These are phyloP conservation scores for Liquidambar formosana DNA, from an alignment of 164 flowering plant genomes.

Conservation along the genomic window DNA sequence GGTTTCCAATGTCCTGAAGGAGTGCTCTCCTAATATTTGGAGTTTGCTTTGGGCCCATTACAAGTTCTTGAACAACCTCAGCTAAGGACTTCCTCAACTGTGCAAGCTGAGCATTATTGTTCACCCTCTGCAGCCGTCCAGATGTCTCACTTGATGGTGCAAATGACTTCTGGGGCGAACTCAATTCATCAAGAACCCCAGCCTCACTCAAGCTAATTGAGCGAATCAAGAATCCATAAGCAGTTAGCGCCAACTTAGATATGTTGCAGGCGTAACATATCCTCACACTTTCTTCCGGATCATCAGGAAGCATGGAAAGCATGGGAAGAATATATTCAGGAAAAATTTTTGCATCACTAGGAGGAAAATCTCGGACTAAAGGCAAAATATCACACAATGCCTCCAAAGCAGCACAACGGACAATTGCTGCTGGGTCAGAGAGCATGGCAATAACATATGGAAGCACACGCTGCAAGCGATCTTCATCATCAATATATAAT, in stretches of 20 bases:
- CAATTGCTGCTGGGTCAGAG: slow-evolving; percentile 93
- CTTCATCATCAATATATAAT: slow-evolving; percentile 88
- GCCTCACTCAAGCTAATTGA: slow-evolving; percentile 76
- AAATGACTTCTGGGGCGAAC: slow-evolving; percentile 37
- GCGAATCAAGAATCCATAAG: slow-evolving; percentile 79
- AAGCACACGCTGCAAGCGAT: slow-evolving; percentile 89
- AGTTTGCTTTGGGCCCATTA: slow-evolving; percentile 98
- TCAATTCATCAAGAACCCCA: slow-evolving; percentile 75
- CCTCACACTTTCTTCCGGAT: slow-evolving; percentile 97
- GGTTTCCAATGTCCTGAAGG: slow-evolving; percentile 73
- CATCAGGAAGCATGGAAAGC: slow-evolving; percentile 99
- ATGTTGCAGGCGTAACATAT: slow-evolving; percentile 91
- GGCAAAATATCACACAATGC: slow-evolving; percentile 88
- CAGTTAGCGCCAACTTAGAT: slow-evolving; percentile 85
- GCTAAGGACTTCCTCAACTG: slow-evolving; percentile 84
- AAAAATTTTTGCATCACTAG: slow-evolving; percentile 98
- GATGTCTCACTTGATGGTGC: slow-evolving; percentile 40
- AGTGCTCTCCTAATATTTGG: slow-evolving; percentile 95
- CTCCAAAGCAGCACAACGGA: slow-evolving; percentile 94
- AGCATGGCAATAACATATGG: slow-evolving; percentile 92
- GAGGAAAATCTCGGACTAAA: slow-evolving; percentile 90
- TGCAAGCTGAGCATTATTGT: slow-evolving; percentile 62
- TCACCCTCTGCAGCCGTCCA: slow-evolving; percentile 40
- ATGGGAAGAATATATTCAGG: slow-evolving; percentile 97
- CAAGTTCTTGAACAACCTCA: slow-evolving; percentile 94